Evolutionary conservation across 1,139 yeast species (phyloP).

Genomic region (Taiozyma sp.): DNA sequence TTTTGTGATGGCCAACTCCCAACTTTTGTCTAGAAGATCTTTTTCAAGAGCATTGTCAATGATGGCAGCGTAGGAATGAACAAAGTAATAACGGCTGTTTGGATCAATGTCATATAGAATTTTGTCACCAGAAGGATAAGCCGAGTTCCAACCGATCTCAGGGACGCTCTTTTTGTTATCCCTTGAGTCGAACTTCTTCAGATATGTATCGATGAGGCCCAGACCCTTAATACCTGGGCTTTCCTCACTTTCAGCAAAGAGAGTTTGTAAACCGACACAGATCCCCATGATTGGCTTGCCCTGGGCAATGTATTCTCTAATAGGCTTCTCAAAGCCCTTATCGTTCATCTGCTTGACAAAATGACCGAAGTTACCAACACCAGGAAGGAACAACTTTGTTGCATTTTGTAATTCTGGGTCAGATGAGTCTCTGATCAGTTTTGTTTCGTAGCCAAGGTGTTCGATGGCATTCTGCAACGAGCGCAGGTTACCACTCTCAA

Average conservation of each 20-base stretch:
- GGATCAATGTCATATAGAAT: constrained; percentile 58
- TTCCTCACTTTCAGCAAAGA: constrained; percentile 73
- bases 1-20: constrained; percentile 68
- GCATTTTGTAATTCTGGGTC: constrained; percentile 43
- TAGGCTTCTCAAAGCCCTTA: constrained; percentile 60
- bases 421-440: constrained; percentile 39
- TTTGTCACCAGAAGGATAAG: constrained; percentile 25
- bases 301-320: constrained; percentile 55
- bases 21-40: constrained; percentile 44
- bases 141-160: constrained; percentile 89
- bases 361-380: constrained; percentile 96
- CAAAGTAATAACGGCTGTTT: constrained; percentile 77
- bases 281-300: constrained; percentile 93
- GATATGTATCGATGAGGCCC: constrained; percentile 40
- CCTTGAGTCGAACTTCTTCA: constrained; percentile 52
- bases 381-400: constrained; percentile 68
- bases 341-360: constrained; percentile 66
- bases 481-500: constrained; percentile 91
- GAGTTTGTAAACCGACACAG: constrained; percentile 90
- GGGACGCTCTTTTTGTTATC: constrained; percentile 84
- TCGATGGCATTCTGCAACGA: constrained; percentile 85
- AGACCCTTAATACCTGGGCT: constrained; percentile 58
- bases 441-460: constrained; percentile 61
- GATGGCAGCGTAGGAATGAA: constrained; percentile 86
- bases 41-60: constrained; percentile 33